These are phyloP conservation scores for Nyssa sinensis DNA, from an alignment of 148 eudicot species.

Conservation along the genomic window DNA sequence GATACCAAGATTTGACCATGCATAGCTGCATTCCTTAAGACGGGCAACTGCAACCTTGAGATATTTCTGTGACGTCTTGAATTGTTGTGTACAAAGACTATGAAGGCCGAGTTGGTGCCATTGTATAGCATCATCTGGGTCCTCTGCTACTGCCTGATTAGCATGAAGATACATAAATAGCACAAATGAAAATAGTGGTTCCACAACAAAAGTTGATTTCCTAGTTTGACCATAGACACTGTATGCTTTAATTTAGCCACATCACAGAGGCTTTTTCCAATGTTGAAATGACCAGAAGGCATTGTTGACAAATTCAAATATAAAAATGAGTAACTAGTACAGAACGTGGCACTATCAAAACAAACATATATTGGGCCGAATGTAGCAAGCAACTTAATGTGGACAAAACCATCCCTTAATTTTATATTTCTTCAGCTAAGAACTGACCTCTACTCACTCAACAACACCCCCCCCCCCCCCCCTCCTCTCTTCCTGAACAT, in stretches of 20 bases:
- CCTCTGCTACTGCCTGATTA: constrained; percentile 80
- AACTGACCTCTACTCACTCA: too few species aligned
- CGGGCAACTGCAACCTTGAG: constrained; percentile 88
- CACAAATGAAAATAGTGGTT: constrained; percentile 3
- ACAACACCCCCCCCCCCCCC: too few species aligned
- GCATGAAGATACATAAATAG: constrained; percentile 5
- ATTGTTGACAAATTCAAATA: background rate
- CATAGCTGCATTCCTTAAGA: constrained; percentile 69
- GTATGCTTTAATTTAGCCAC: background rate
- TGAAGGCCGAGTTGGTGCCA: constrained; percentile 99
- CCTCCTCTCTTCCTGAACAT: too few species aligned
- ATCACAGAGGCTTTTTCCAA: background rate
- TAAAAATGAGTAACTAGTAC: background rate
- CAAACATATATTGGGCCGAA: too few species aligned
- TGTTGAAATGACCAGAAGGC: too few species aligned
- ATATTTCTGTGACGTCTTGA: constrained; percentile 71
- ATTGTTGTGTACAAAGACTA: constrained; percentile 78
- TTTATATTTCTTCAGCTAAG: too few species aligned
- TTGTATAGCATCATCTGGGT: constrained; percentile 85
- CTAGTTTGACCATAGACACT: background rate
- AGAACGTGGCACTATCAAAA: background rate
- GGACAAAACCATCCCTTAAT: too few species aligned
- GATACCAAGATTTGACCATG: constrained; percentile 97
- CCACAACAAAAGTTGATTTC: background rate
- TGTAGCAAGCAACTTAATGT: too few species aligned